Conservation (phyloP, 305 asterid species). For the Fraxinus ornus region DNA sequence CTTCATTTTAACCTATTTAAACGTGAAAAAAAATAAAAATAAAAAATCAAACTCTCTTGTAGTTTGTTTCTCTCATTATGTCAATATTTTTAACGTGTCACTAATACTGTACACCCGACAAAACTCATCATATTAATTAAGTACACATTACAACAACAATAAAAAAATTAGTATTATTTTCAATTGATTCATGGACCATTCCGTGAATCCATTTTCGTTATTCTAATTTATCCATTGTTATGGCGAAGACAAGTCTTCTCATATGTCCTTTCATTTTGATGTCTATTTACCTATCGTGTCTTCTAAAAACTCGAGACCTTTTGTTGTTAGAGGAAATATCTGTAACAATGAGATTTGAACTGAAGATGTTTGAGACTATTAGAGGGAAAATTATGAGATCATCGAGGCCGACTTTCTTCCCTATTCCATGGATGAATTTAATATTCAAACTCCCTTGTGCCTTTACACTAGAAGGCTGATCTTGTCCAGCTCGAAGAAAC, state of each 20-base stretch:
- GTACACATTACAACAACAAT: not conserved
- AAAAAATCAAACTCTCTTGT: not conserved
- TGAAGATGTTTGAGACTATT: not conserved
- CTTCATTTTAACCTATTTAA: conserved; percentile 20
- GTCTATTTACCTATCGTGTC: no score
- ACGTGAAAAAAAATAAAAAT: conserved; percentile 5
- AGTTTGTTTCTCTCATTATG: not conserved
- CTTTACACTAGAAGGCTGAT: not conserved
- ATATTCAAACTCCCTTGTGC: not conserved
- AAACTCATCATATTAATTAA: conserved; percentile 13
- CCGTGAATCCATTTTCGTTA: not conserved
- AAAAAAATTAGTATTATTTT: not conserved
- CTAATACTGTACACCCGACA: conserved; percentile 23
- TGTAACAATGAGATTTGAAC: not conserved
- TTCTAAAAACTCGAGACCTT: not conserved
- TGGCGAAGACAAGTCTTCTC: not conserved
- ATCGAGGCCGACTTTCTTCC: not conserved
- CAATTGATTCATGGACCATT: not conserved
- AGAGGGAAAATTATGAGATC: not conserved
- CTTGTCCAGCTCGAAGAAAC: not conserved
- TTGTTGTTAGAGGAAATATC: not conserved
- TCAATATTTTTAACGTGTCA: not conserved
- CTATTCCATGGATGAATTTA: not conserved
- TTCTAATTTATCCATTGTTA: not conserved
- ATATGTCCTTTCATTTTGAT: no score